Percentiles rank a stretch among this genome's conserved stretches.
phyloP scores from a whole-genome alignment of 2,329 filamentous ascomycete species.

The Fusarium veterinarium region DNA sequence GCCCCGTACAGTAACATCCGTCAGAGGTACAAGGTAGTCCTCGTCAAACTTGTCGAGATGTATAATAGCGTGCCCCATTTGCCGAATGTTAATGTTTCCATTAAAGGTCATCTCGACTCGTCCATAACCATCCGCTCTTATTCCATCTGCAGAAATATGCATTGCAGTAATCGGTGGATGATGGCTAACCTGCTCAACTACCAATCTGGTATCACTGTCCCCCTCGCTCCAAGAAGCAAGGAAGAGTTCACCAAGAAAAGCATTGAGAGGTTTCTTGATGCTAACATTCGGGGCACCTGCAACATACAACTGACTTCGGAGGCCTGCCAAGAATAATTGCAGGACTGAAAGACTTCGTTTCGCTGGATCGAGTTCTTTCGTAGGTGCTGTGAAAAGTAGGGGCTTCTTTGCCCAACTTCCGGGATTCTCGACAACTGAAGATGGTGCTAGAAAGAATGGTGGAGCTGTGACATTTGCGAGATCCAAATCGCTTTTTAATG shows the following conservation, averaged over 20 bases:
- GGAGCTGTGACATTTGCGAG: slow-evolving; percentile 64
- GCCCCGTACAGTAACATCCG: slow-evolving; percentile 60
- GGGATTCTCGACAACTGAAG: slow-evolving; percentile 63
- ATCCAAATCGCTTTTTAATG: slow-evolving; percentile 56
- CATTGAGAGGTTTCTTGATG: slow-evolving; percentile 66
- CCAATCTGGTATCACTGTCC: slow-evolving; percentile 47
- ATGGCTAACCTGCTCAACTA: slow-evolving; percentile 62
- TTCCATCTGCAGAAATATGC: slow-evolving; percentile 57
- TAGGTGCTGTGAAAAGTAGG: slow-evolving; percentile 59
- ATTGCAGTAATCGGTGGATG: slow-evolving; percentile 66
- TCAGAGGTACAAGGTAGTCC: slow-evolving; percentile 61
- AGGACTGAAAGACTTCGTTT: slow-evolving; percentile 60
- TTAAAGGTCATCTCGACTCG: slow-evolving; percentile 64
- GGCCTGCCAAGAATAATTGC: slow-evolving; percentile 59
- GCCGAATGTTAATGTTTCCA: slow-evolving; percentile 61
- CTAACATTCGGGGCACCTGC: slow-evolving; percentile 58
- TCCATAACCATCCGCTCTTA: slow-evolving; percentile 63
- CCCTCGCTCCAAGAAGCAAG: slow-evolving; percentile 54
- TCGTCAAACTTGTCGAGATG: slow-evolving; percentile 62
- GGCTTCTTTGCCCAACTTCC: slow-evolving; percentile 63
- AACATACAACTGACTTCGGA: slow-evolving; percentile 61
- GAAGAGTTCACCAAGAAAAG: slow-evolving; percentile 64
- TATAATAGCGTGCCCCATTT: slow-evolving; percentile 62
- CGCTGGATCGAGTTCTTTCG: slow-evolving; percentile 56
- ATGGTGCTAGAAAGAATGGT: slow-evolving; percentile 60